These are phyloP conservation scores for Mycena alexandri DNA, from an alignment of 768 basidiomycete species.

Conservation along the genomic window DNA sequence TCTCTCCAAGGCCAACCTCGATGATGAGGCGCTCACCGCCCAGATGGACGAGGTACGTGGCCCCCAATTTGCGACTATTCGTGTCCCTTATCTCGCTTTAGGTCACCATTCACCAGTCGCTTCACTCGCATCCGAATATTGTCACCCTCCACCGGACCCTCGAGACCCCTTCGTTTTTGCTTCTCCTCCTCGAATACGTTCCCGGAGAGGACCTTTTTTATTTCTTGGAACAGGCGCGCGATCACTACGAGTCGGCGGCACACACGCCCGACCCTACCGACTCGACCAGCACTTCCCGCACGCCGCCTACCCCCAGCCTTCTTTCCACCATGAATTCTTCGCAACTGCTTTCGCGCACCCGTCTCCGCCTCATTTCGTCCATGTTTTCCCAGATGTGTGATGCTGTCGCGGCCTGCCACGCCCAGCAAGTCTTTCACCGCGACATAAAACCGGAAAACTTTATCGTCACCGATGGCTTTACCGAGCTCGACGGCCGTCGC, in stretches of 20 bases:
- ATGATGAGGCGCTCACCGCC: slow-evolving; percentile 86
- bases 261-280: slow-evolving; percentile 54
- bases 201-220: slow-evolving; percentile 98
- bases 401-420: slow-evolving; percentile 95
- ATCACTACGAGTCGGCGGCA: slow-evolving; percentile 75
- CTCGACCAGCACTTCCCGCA: slow-evolving; percentile 61
- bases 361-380: slow-evolving; percentile 92
- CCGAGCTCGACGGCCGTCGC: slow-evolving; percentile 65
- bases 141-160: slow-evolving; percentile 95
- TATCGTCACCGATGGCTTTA: slow-evolving; percentile 89
- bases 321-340: slow-evolving; percentile 85
- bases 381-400: slow-evolving; percentile 99
- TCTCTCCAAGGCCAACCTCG: slow-evolving; percentile 93
- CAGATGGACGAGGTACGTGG: slow-evolving; percentile 89
- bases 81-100: slow-evolving; percentile 46
- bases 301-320: slow-evolving; percentile 94
- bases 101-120: slow-evolving; percentile 95
- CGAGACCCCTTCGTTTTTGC: slow-evolving; percentile 91
- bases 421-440: slow-evolving; percentile 90
- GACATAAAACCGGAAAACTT: slow-evolving; percentile 99
- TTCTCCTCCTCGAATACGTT: slow-evolving; percentile 95
- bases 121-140: slow-evolving; percentile 91
- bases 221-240: slow-evolving; percentile 96
- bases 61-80: slow-evolving; percentile 9
- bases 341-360: slow-evolving; percentile 86